Conservation (phyloP, 2,329 filamentous ascomycete genomes). For the Xylariaceae sp. region DNA sequence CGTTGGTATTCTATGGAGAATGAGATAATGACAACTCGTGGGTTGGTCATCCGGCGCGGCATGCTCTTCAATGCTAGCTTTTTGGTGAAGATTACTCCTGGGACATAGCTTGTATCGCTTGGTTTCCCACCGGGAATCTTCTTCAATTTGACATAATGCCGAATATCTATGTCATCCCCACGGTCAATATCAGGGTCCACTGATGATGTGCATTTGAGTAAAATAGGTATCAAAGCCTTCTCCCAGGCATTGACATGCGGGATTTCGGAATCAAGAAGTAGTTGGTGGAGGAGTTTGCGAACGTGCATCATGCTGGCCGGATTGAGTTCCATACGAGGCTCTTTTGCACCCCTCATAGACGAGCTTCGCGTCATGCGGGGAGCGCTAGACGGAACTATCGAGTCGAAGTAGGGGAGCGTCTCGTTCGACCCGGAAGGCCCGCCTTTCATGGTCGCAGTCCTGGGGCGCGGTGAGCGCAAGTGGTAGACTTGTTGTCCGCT, state of each 20-base stretch:
- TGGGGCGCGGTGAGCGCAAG: slow-evolving; percentile 67
- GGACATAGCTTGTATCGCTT: slow-evolving; percentile 92
- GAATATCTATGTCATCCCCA: slow-evolving; percentile 93
- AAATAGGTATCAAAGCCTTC: slow-evolving; percentile 81
- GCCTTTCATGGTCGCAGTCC: slow-evolving; percentile 51
- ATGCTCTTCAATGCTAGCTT: slow-evolving; percentile 96
- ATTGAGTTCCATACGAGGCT: slow-evolving; percentile 79
- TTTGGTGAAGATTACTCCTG: slow-evolving; percentile 94
- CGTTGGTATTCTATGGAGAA: slow-evolving; percentile 96
- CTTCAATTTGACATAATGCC: slow-evolving; percentile 96
- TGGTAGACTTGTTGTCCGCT: slow-evolving; percentile 72
- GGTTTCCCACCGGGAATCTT: slow-evolving; percentile 89
- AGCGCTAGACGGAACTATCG: slow-evolving; percentile 37
- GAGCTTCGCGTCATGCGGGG: slow-evolving; percentile 68
- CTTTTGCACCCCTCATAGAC: slow-evolving; percentile 71
- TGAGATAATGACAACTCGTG: slow-evolving; percentile 85
- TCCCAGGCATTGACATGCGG: slow-evolving; percentile 78
- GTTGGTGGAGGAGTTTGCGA: slow-evolving; percentile 75
- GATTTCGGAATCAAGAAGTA: slow-evolving; percentile 73
- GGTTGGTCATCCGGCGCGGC: slow-evolving; percentile 78
- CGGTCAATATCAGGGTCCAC: slow-evolving; percentile 87
- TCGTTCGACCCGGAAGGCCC: slow-evolving; percentile 51
- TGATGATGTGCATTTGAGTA: slow-evolving; percentile 87
- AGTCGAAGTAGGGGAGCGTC: slow-evolving; percentile 46
- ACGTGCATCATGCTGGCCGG: slow-evolving; percentile 85